Evolutionary conservation across 2,329 filamentous ascomycete species (phyloP).

Genomic region (Colletotrichum theobromicola): DNA sequence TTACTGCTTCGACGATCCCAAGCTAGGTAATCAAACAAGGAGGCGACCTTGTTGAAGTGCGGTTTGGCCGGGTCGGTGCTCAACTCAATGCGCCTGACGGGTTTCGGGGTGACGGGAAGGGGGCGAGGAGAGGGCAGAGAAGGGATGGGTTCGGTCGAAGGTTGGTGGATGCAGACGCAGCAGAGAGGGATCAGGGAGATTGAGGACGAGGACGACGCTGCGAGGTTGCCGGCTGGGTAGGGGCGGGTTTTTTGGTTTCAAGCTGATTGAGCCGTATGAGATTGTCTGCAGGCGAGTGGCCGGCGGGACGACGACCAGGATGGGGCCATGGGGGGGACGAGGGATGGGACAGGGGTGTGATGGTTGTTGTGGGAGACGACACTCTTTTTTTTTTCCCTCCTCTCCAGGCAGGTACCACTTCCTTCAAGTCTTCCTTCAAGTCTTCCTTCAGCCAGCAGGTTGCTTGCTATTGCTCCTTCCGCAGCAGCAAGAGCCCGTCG

Average conservation of each 20-base stretch:
- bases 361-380: constrained; percentile 10
- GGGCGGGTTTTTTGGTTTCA: constrained; percentile 16
- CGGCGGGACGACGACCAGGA: not conserved
- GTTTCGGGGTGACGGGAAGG: constrained; percentile 17
- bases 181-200: constrained; percentile 11
- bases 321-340: not conserved
- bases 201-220: not conserved
- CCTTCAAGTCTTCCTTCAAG: not conserved
- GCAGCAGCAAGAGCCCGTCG: not conserved
- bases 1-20: not conserved
- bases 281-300: constrained; percentile 9
- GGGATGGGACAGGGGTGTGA: constrained; percentile 1
- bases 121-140: not conserved
- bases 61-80: constrained; percentile 18
- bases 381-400: not conserved
- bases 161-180: not conserved
- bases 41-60: not conserved
- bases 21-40: constrained; percentile 3
- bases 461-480: not conserved
- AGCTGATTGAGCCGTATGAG: constrained; percentile 21
- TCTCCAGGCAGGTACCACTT: not conserved
- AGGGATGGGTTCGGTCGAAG: constrained; percentile 18
- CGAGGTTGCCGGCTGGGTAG: constrained; percentile 10
- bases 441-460: not conserved
- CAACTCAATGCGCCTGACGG: constrained; percentile 22